A percentile compares a stretch with the other conserved stretches of the same genome.
These are phyloP conservation scores for Penicillium macrosclerotiorum DNA, from an alignment of 495 filamentous ascomycete species.

Conservation along the genomic window DNA sequence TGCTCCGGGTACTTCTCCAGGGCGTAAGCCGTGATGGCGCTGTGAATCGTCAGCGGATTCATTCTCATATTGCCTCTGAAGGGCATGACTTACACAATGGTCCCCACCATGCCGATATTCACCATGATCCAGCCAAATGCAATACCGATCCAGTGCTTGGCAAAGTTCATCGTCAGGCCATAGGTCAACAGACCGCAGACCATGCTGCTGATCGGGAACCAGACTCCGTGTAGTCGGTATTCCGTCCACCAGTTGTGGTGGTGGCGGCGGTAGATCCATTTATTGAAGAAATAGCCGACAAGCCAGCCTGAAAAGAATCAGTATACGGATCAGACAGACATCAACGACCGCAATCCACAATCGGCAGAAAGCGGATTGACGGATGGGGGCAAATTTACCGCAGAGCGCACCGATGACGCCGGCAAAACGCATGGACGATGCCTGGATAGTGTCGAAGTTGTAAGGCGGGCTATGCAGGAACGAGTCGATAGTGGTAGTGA, in stretches of 20 bases:
- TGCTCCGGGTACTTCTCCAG: constrained; percentile 46
- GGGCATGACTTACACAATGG: constrained; percentile 29
- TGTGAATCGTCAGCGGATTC: constrained; percentile 3
- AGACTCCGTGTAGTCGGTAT: constrained; percentile 38
- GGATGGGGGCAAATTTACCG: constrained; percentile 22
- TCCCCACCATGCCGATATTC: constrained; percentile 37
- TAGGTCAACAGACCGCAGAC: constrained; percentile 33
- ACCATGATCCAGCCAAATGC: constrained; percentile 43
- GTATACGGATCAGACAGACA: neutral
- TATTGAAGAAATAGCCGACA: constrained; percentile 37
- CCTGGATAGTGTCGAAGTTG: constrained; percentile 33
- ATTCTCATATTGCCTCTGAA: neutral
- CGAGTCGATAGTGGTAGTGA: constrained; percentile 37
- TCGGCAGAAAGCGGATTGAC: no score
- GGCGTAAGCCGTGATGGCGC: constrained; percentile 37
- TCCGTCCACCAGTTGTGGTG: constrained; percentile 29
- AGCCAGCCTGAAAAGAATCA: constrained; percentile 21
- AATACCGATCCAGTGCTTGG: constrained; percentile 38
- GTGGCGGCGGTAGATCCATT: constrained; percentile 33
- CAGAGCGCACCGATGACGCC: constrained; percentile 33
- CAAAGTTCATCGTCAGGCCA: constrained; percentile 34
- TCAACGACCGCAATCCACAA: no score
- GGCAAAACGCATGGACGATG: constrained; percentile 40
- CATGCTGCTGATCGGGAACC: constrained; percentile 32
- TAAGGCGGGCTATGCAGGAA: constrained; percentile 40